phyloP scores from a whole-genome alignment of 1,139 yeast species.

The Candida pseudoviswanathii region DNA sequence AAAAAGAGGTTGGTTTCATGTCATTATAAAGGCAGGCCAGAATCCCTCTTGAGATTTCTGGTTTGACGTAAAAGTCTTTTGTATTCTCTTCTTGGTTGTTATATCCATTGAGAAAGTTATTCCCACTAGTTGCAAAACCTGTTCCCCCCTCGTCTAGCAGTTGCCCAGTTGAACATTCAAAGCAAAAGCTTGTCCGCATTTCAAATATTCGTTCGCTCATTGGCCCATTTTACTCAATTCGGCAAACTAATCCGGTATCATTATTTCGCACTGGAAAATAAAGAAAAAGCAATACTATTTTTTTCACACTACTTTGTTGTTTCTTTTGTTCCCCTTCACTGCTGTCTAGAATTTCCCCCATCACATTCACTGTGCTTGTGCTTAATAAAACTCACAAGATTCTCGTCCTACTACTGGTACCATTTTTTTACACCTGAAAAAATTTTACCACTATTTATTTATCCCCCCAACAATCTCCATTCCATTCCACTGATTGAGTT shows the following conservation, averaged over 20 bases:
- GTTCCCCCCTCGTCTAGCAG: too few relatives aligned
- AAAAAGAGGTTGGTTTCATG: not conserved
- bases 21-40: not conserved
- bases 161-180: too few relatives aligned
- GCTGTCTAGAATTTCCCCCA: conserved; percentile 2
- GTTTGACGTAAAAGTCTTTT: not conserved
- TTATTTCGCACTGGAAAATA: not conserved
- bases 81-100: not conserved
- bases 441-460: not conserved
- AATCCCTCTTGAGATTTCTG: not conserved
- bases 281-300: not conserved
- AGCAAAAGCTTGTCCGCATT: not conserved
- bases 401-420: not conserved
- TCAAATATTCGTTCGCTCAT: conserved; percentile 1
- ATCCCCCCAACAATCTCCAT: conserved; percentile 2
- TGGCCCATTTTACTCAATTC: conserved; percentile 1
- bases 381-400: not conserved
- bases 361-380: not conserved
- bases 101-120: not conserved
- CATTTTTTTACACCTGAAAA: not conserved
- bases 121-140: not conserved
- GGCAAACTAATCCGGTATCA: conserved; percentile 2
- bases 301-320: not conserved
- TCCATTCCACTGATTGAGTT: not conserved
- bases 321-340: not conserved